Evolutionary conservation across 106 monocot species (phyloP).

Genomic region (Acorus gramineus): DNA sequence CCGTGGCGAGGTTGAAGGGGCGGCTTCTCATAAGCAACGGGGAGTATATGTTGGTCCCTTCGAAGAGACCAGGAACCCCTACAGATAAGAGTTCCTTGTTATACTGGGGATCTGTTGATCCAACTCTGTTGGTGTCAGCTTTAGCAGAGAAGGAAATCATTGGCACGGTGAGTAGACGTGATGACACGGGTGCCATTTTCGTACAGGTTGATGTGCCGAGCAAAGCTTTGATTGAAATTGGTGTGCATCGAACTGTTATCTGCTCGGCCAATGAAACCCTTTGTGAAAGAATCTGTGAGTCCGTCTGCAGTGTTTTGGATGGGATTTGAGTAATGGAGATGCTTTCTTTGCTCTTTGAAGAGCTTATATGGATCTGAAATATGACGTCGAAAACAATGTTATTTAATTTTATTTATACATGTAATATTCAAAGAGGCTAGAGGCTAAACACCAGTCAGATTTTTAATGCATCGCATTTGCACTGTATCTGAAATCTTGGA

Average conservation of each 20-base stretch:
- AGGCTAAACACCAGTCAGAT: too few relatives aligned
- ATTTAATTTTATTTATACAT: too few relatives aligned
- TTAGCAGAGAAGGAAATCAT: constrained; percentile 26
- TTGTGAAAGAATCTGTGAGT: constrained; percentile 21
- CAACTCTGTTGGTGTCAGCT: constrained; percentile 14
- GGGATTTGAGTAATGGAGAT: constrained; percentile 20
- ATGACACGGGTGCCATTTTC: not conserved
- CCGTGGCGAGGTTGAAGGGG: constrained; percentile 44
- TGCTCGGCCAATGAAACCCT: constrained; percentile 17
- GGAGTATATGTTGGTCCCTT: constrained; percentile 20
- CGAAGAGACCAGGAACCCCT: not conserved
- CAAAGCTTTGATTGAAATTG: constrained; percentile 26
- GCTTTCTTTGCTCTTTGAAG: not conserved
- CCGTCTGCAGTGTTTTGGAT: constrained; percentile 24
- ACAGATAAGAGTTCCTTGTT: constrained; percentile 11
- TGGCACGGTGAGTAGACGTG: constrained; percentile 13
- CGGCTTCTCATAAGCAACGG: constrained; percentile 36
- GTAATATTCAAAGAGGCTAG: too few relatives aligned
- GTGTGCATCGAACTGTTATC: constrained; percentile 15
- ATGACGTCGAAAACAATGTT: too few relatives aligned
- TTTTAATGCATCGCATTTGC: too few relatives aligned
- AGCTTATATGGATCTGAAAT: too few relatives aligned
- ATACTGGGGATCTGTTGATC: constrained; percentile 34
- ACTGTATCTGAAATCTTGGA: too few relatives aligned
- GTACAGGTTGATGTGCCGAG: constrained; percentile 10